Percentiles rank a stretch among this genome's conserved stretches.
Evolutionary conservation across 2,329 filamentous ascomycete species (phyloP).

Genomic region (Bipolaris sorokiniana): DNA sequence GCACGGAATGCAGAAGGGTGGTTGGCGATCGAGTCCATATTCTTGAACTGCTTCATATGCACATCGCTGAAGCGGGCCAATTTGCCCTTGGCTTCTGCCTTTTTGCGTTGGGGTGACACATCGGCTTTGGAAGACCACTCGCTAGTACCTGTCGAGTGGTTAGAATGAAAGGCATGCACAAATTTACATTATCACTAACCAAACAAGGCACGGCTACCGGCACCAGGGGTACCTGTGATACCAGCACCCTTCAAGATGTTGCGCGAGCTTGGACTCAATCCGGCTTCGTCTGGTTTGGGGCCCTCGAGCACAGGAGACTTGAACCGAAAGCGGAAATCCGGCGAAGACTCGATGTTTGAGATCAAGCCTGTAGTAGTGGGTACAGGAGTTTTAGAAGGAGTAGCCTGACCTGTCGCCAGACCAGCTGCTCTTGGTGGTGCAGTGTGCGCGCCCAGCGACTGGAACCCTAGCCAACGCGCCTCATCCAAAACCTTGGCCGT

Average conservation of each 20-base stretch:
- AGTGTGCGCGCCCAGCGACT: slow-evolving; percentile 64
- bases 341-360: slow-evolving; percentile 53
- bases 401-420: slow-evolving; percentile 57
- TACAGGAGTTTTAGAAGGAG: slow-evolving; percentile 65
- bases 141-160: slow-evolving; percentile 24
- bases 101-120: slow-evolving; percentile 64
- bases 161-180: background rate
- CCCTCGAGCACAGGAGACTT: slow-evolving; percentile 65
- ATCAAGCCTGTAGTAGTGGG: slow-evolving; percentile 28
- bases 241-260: slow-evolving; percentile 70
- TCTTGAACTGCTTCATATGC: slow-evolving; percentile 89
- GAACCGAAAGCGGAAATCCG: slow-evolving; percentile 71
- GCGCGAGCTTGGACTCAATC: slow-evolving; percentile 63
- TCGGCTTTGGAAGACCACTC: slow-evolving; percentile 49
- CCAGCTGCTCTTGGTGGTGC: slow-evolving; percentile 54
- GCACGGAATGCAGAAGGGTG: slow-evolving; percentile 81
- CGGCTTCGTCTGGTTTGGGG: slow-evolving; percentile 66
- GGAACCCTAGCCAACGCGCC: slow-evolving; percentile 81
- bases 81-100: slow-evolving; percentile 80
- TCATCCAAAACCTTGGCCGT: slow-evolving; percentile 80
- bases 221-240: slow-evolving; percentile 59
- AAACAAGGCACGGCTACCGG: slow-evolving; percentile 51
- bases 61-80: slow-evolving; percentile 79
- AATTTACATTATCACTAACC: slow-evolving; percentile 12
- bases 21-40: slow-evolving; percentile 94